Conservation (phyloP, 805 yeast genomes). For the Candida tammaniensis region DNA sequence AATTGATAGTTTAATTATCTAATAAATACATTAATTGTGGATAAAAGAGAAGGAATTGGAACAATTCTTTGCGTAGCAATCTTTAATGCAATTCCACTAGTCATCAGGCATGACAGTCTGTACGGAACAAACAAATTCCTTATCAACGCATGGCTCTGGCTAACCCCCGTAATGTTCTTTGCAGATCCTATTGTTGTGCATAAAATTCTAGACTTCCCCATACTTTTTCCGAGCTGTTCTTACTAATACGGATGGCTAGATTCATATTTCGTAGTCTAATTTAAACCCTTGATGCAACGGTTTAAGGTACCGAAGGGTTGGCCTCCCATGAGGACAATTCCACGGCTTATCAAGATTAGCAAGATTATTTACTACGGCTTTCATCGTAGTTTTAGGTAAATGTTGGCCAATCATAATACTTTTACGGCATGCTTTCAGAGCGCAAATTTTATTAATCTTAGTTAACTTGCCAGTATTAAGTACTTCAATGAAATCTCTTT, state of each 20-base stretch:
- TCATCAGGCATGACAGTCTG: no score
- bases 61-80: no score
- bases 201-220: no score
- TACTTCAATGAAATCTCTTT: slow-evolving; percentile 73
- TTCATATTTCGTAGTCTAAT: slow-evolving; percentile 14
- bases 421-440: slow-evolving; percentile 92
- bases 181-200: no score
- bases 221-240: neutral
- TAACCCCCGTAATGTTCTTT: no score
- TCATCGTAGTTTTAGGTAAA: slow-evolving; percentile 60
- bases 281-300: slow-evolving; percentile 3
- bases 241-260: neutral
- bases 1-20: no score
- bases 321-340: slow-evolving; percentile 97
- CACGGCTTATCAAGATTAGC: slow-evolving; percentile 85
- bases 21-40: no score
- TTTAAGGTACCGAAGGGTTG: slow-evolving; percentile 84
- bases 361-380: slow-evolving; percentile 60
- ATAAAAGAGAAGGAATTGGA: no score
- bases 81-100: no score
- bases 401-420: slow-evolving; percentile 93
- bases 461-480: slow-evolving; percentile 48
- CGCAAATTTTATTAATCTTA: slow-evolving; percentile 80
- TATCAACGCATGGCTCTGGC: no score
- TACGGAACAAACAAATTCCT: no score